Percentiles rank a stretch among this genome's conserved stretches.
Conservation (phyloP, 1,139 yeast species). For the Hansenula anomala region DNA sequence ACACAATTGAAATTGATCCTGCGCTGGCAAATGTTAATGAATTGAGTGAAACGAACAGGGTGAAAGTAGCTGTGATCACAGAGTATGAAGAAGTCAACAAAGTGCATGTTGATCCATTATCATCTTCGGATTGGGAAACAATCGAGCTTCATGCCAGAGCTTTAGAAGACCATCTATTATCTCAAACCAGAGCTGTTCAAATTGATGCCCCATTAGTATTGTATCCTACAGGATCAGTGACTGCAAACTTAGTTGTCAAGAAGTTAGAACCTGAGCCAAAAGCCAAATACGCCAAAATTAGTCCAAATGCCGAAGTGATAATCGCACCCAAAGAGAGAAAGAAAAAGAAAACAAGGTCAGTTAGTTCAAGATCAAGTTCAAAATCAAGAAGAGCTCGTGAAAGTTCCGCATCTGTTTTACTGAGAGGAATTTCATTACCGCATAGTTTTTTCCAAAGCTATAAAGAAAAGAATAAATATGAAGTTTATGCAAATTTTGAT, state of each 20-base stretch:
- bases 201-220: constrained; percentile 59
- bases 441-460: constrained; percentile 30
- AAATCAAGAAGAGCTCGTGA: constrained; percentile 26
- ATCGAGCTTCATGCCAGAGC: constrained; percentile 78
- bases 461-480: constrained; percentile 24
- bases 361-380: constrained; percentile 25
- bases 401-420: constrained; percentile 27
- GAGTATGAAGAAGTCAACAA: constrained; percentile 49
- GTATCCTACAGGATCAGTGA: constrained; percentile 62
- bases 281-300: constrained; percentile 47
- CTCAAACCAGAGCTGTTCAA: constrained; percentile 77
- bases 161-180: constrained; percentile 69
- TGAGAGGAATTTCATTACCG: constrained; percentile 56
- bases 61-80: constrained; percentile 28
- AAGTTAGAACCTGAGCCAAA: constrained; percentile 48
- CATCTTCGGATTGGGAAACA: constrained; percentile 85
- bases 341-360: constrained; percentile 23
- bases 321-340: constrained; percentile 66
- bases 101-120: constrained; percentile 72
- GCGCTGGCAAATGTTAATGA: constrained; percentile 41
- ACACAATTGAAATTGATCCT: constrained; percentile 50
- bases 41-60: constrained; percentile 39
- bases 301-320: constrained; percentile 73
- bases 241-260: constrained; percentile 60
- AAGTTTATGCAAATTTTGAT: constrained; percentile 39